Evolutionary conservation across 495 filamentous ascomycete species (phyloP).

Genomic region (Neurospora cerealis): DNA sequence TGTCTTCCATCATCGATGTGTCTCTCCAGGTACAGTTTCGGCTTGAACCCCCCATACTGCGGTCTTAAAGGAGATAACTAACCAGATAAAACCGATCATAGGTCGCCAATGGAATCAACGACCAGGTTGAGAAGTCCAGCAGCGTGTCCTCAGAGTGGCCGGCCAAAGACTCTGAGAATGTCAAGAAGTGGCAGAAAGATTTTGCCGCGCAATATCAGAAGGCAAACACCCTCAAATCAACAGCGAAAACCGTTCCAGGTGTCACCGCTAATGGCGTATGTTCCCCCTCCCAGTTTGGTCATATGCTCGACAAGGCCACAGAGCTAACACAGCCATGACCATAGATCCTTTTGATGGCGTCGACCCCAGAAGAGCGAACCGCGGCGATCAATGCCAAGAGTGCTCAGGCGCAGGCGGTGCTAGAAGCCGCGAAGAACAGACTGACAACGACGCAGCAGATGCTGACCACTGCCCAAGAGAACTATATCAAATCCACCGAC

Average conservation of each 20-base stretch:
- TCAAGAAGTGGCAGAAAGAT: background rate
- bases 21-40: background rate
- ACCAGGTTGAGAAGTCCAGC: background rate
- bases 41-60: background rate
- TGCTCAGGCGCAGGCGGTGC: background rate
- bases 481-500: background rate
- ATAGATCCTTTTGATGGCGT: background rate
- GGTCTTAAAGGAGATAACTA: background rate
- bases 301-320: background rate
- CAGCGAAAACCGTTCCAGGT: background rate
- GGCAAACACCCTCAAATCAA: background rate
- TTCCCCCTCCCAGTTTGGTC: background rate
- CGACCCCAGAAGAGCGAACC: background rate
- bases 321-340: background rate
- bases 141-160: background rate
- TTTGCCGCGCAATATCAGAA: background rate
- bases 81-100: background rate
- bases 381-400: background rate
- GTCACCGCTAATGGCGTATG: background rate
- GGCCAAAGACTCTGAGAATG: background rate
- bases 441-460: slow-evolving; percentile 2
- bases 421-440: background rate
- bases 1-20: background rate
- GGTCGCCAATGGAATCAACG: background rate
- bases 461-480: background rate